A percentile compares a stretch with the other conserved stretches of the same genome.
These are phyloP conservation scores for Fusarium siculi DNA, from an alignment of 2,329 filamentous ascomycete species.

Conservation along the genomic window DNA sequence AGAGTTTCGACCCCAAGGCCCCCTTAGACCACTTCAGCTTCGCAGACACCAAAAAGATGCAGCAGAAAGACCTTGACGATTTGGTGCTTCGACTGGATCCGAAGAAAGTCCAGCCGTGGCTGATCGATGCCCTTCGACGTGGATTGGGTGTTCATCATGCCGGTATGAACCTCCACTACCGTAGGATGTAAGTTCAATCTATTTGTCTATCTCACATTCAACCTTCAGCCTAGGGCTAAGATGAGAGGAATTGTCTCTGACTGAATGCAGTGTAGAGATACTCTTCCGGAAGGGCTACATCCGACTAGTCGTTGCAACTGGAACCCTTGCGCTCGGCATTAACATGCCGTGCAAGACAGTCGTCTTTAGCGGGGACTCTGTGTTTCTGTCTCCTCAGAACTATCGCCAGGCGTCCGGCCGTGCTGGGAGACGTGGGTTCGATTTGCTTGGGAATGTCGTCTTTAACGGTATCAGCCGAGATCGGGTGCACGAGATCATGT, in stretches of 20 bases:
- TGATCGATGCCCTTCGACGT: slow-evolving; percentile 71
- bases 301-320: slow-evolving; percentile 77
- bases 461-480: slow-evolving; percentile 73
- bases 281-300: slow-evolving; percentile 79
- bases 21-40: slow-evolving; percentile 74
- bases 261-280: slow-evolving; percentile 69
- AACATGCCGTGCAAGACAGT: slow-evolving; percentile 89
- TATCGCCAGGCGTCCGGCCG: slow-evolving; percentile 81
- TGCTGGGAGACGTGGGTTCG: slow-evolving; percentile 83
- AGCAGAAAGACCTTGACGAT: slow-evolving; percentile 46
- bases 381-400: slow-evolving; percentile 78
- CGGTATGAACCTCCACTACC: slow-evolving; percentile 67
- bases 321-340: slow-evolving; percentile 80
- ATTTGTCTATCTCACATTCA: background rate
- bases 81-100: slow-evolving; percentile 64
- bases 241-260: slow-evolving; percentile 1
- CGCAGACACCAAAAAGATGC: slow-evolving; percentile 64
- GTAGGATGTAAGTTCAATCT: slow-evolving; percentile 64
- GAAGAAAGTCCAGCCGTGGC: slow-evolving; percentile 60
- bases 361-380: slow-evolving; percentile 78
- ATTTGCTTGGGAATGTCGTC: slow-evolving; percentile 82
- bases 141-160: slow-evolving; percentile 83
- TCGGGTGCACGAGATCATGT: slow-evolving; percentile 75
- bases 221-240: fast-evolving
- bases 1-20: slow-evolving; percentile 64